Evolutionary conservation across 2,329 filamentous ascomycete species (phyloP), one percentile per base, ranked within the genome.

Genomic region (Clarireedia monteithiana): DNA sequence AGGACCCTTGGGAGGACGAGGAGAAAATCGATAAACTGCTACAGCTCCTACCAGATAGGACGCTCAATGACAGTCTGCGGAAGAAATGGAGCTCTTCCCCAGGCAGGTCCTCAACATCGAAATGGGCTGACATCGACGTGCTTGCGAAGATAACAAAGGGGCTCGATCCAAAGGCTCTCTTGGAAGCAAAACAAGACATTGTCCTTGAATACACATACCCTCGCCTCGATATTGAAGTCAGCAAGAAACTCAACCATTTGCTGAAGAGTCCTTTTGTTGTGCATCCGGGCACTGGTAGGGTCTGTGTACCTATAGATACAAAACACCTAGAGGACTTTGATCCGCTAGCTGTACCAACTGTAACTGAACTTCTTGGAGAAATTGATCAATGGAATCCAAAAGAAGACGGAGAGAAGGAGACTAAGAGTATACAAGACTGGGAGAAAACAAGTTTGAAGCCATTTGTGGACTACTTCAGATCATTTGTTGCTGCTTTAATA

Each of bases 191-290:
- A 73, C 91, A 96, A 70, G 94, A 97, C 68, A 88, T 99, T 59
- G 85, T 97, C 3, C 82, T 99, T 30, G 94, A 99, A 73, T 97
- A 99, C 74, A 96, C 94, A 6, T 99, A 99, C 72, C 94, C 94
- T 3, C 86, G 94, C 40, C 87, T 99, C 54, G 94, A 99, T 77
- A 91, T 94, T 59, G 91, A 96, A 72, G 94, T 99, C 69, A 94
- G 88, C 68, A 97, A 97, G 77, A 96, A 96, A 70, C 83, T 95
- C 56, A 97, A 96, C 75, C 94, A 99, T 79, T 83, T 99, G 79
- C 84, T 99, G 64, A 99, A 99, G 71, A 91, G 86, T 60, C 94
- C 94, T 0, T 99, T 99, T 68, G 92, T 96, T 59, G 86, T 99
- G 39, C 94, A 99, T 70, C 94, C 94, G 0, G 91, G 91, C 17